A percentile compares a stretch with the other conserved stretches of the same genome.
Evolutionary conservation across 2,329 filamentous ascomycete genomes (phyloP).

Genomic region (Cryphonectria carpinicola): DNA sequence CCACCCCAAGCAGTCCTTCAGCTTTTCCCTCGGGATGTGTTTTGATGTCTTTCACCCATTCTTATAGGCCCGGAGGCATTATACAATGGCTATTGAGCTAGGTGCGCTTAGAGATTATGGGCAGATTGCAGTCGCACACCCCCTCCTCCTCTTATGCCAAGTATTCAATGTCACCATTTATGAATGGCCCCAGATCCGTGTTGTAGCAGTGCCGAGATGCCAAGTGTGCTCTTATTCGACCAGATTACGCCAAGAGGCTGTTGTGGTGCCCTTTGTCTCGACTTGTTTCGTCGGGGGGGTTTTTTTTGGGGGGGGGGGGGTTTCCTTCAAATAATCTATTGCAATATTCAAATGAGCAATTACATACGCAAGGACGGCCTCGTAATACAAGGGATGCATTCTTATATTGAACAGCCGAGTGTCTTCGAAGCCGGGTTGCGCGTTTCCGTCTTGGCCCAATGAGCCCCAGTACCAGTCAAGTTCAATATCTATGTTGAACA

Average conservation of each 20-base stretch:
- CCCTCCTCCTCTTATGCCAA: no score
- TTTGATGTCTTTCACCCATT: neutral
- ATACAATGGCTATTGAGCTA: neutral
- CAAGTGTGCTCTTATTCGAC: neutral
- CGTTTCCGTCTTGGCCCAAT: neutral
- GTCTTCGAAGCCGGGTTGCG: neutral
- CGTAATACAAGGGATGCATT: neutral
- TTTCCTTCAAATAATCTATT: neutral
- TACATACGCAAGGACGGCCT: neutral
- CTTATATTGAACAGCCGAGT: neutral
- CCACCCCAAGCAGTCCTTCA: neutral
- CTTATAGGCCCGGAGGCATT: neutral
- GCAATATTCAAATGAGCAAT: neutral
- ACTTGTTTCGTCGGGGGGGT: neutral
- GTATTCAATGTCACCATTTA: neutral
- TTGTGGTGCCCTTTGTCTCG: neutral
- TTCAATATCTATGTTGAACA: neutral
- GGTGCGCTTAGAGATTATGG: no score
- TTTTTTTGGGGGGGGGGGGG: no score
- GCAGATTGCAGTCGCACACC: no score
- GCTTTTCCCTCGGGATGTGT: neutral
- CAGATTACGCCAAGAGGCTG: no score
- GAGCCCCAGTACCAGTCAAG: neutral
- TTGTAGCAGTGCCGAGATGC: neutral
- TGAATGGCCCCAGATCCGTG: neutral